Base-by-base conservation (phyloP, 2,329 filamentous ascomycete genomes). In the Fusarium sp. region DNA sequence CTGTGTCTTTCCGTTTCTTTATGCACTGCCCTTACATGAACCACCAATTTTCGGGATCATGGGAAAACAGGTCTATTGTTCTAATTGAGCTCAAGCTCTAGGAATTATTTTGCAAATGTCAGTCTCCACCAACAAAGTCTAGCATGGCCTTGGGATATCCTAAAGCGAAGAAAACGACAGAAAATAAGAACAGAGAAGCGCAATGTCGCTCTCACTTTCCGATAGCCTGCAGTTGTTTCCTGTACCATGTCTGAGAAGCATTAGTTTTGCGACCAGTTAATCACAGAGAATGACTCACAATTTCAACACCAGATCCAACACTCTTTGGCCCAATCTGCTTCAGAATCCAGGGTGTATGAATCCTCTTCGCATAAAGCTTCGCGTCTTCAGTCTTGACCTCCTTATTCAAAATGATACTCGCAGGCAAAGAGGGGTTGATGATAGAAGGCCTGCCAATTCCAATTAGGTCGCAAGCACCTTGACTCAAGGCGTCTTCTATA, bases 401-500 rank as follows among this genome's bases (percentile, higher is more conserved):
- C n/a, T 47, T 59, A 6, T 69, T 77, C 18, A 77, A 18, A 8
- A 77, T 66, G 5, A 57, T 68, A 28, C 69, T 73, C 21, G 83
- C 72, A 1, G 85, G 84, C 18, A 85, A 64, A 4, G 58, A 46
- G 1, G 84, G 83, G 60, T 86, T 81, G 0, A 85, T 40, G 0
- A 82, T 77, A 0, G 85, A 77, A 16, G 85, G 84, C 7, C 85
- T 71, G 0, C 75, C 85, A 3, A 86, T 60, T 5, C 85, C 85
- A 21, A 86, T 76, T 4, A 86, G 60, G 35, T 86, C 84, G 50
- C 85, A 86, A 9, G 77, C 82, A 0, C 79, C 82, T 25, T 80
- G 77, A 1, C 69, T 73, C 9, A 86, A 63, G 0, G 84, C 85
- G 0, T 74, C 77, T 54, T 85, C 83, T 81, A 86, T 85, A 5